A percentile compares a stretch with the other conserved stretches of the same genome.
These are phyloP conservation scores for Haberlea rhodopensis DNA, from an alignment of 257 asterid species.

Conservation along the genomic window DNA sequence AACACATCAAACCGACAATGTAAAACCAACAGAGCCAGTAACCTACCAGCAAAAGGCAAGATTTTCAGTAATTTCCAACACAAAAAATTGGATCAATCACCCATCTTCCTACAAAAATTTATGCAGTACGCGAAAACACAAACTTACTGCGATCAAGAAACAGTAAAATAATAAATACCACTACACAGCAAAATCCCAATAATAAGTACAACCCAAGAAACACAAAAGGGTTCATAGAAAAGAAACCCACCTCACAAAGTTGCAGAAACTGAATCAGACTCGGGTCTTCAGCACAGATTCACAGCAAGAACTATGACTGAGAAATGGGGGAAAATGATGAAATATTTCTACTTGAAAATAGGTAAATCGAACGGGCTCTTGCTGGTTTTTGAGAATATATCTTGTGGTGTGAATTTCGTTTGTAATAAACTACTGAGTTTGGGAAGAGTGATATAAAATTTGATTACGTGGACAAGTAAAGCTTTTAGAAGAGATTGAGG, in stretches of 20 bases:
- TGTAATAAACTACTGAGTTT: background rate
- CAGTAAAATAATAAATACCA: slow-evolving; percentile 10
- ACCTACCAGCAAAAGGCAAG: background rate
- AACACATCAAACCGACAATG: background rate
- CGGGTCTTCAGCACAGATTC: background rate
- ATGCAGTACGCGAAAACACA: slow-evolving; percentile 15
- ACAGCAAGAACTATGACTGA: background rate
- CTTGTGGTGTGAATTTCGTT: background rate
- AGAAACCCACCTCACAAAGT: slow-evolving; percentile 29
- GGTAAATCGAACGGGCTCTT: slow-evolving; percentile 10
- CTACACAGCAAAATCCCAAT: slow-evolving; percentile 2
- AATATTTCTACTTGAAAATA: background rate
- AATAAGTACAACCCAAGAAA: slow-evolving; percentile 3
- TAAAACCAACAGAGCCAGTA: background rate
- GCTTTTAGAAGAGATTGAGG: slow-evolving; percentile 23
- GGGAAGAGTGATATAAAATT: background rate
- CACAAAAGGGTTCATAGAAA: background rate
- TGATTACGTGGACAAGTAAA: slow-evolving; percentile 27
- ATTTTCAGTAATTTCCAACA: background rate
- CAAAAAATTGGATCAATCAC: slow-evolving; percentile 14
- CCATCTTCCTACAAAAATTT: background rate
- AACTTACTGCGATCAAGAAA: background rate
- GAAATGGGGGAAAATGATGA: slow-evolving; percentile 10
- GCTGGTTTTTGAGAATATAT: slow-evolving; percentile 3
- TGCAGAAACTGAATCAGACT: slow-evolving; percentile 8